Conservation (phyloP, 345 rosid genomes). For the Zanthoxylum bungeanum region DNA sequence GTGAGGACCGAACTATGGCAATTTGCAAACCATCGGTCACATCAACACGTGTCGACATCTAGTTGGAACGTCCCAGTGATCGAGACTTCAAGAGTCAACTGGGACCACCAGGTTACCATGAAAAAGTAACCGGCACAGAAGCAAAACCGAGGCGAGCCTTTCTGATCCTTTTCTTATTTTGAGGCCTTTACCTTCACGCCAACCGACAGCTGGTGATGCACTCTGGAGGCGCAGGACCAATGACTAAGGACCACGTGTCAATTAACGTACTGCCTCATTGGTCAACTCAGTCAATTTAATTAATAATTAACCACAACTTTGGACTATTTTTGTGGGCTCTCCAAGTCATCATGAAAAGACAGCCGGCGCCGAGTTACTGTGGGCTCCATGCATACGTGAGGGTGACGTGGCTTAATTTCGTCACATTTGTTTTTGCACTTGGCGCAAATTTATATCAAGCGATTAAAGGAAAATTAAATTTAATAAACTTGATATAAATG, state of each 20-base stretch:
- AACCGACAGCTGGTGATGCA: constrained; percentile 6
- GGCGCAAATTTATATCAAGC: neutral
- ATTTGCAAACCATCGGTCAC: neutral
- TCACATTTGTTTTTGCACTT: neutral
- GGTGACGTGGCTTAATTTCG: neutral
- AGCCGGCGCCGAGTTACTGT: neutral
- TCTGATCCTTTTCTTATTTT: neutral
- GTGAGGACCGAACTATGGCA: neutral
- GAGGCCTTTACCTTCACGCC: neutral
- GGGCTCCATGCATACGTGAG: constrained; percentile 2
- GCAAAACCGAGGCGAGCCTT: constrained; percentile 1
- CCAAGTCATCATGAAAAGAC: neutral
- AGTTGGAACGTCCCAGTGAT: neutral
- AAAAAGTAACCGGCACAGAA: neutral
- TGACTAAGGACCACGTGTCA: neutral
- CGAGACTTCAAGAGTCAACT: neutral
- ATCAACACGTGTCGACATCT: neutral
- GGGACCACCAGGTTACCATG: constrained; percentile 14
- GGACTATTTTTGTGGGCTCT: constrained; percentile 1
- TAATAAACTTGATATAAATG: no score
- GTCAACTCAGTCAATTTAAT: neutral
- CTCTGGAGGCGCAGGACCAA: neutral
- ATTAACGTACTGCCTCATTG: accelerated
- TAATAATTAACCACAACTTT: neutral
- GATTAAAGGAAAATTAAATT: neutral